Evolutionary conservation across 352 stramenopile genomes (phyloP), one percentile per base, ranked within the genome.

Genomic region (Phytophthora gonapodyides): DNA sequence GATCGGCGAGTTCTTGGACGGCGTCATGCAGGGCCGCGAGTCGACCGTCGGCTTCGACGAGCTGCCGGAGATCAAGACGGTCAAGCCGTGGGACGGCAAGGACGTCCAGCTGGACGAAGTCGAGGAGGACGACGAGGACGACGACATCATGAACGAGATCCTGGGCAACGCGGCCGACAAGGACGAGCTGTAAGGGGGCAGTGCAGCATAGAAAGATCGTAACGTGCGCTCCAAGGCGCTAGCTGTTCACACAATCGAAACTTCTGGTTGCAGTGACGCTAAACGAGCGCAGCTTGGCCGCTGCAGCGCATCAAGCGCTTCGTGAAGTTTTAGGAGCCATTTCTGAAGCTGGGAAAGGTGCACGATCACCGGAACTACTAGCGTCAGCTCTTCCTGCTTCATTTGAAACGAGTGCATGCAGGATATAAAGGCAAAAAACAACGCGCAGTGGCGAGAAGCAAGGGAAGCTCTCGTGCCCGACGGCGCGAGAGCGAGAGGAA

Each of bases 61-160:
- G 34, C 75, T 94, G 51, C 86, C 84, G 3, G 48, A 52, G 46
- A 70, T 97, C 10, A 69, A 84, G 46, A 89, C 75, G 6, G 77
- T 92, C 11, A 70, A 78, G 48, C 67, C 75, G 8, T 96, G 88
- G 89, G 80, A 96, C 55, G 88, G 88, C 40, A 66, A 96, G 64
- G 88, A 96, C 49, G 84, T 81, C 34, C 71, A 89, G 62, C 53
- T 84, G 9, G 84, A 93, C 31, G 65, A 80, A 42, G 71, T 92
- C 15, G 87, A 89, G 46, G 85, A 92, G 3, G 84, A 93, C 27
- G 84, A 95, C 49, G 84, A 93, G 15, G 85, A 92, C 53, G 84
- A 92, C 48, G 87, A 94, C 52, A 95, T 97, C 51, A 66, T 97
- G 63, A 90, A 76, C 61, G 89, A 97, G 56, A 94, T 94, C 17